Evolutionary conservation across 441 rosid genomes (phyloP), one percentile per base, ranked within the genome.

Genomic region (Pelargonium myrrhifolium): DNA sequence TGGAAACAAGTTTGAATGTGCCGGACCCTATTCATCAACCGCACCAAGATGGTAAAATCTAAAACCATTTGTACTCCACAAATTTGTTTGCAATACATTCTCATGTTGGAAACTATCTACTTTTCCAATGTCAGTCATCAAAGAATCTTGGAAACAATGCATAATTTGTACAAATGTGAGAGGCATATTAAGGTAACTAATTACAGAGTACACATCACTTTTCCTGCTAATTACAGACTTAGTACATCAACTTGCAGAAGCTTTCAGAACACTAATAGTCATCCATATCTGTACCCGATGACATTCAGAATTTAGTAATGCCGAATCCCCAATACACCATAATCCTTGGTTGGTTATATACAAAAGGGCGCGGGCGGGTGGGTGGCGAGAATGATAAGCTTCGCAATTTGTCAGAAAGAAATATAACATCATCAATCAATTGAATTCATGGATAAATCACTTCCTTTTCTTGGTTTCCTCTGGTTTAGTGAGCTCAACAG

Each of bases 401-500:
- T 35, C 39, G 12, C 61, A 56, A 56, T 56, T 20, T 56, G 39
- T 9, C 39, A 9, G 39, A 35, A 35, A 6, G 39, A 35, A 35
- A 35, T 35, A 9, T 35, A 35, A 6, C 39, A 35, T 35, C 9
- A 35, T 35, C 9, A 35, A 5, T 35, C 39, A 35, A 35, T 35
- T 35, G 8, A 6, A 35, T 3, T 35, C 39, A 35, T 35, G 39
- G 39, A 56, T 31, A 53, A 53, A 21, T 84, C 79, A 80, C 72
- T 85, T 89, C 86, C 77, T 86, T 75, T 90, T 93, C 86, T 84
- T 92, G 76, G 71, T 76, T 17, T 84, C 90, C 20, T 84, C 90
- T 0, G 75, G 63, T 83, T 79, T 85, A 69, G 82, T 69, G 61
- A 93, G 84, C 76, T 81, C 87, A 72, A 93, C 94, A 7, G 93